Evolutionary conservation across 495 filamentous ascomycete species (phyloP).

Genomic region (Penicillium longicatenatum): DNA sequence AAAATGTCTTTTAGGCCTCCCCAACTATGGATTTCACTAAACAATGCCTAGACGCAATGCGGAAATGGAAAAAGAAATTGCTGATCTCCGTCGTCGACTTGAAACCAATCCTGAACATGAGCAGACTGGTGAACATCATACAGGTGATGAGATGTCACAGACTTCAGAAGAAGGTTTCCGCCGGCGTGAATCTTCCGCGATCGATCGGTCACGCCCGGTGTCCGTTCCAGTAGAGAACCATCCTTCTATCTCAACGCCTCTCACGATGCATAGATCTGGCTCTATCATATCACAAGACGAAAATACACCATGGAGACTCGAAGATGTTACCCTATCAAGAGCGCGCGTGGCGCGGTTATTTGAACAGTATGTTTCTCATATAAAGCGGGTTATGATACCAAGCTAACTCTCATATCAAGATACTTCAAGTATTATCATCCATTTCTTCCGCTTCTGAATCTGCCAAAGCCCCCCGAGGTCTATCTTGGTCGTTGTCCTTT

Average conservation of each 20-base stretch:
- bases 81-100: conserved; percentile 48
- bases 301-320: conserved; percentile 40
- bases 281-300: conserved; percentile 47
- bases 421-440: conserved; percentile 84
- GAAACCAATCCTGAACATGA: conserved; percentile 35
- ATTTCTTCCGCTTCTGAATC: conserved; percentile 80
- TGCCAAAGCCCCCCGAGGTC: conserved; percentile 68
- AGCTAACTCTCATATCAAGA: conserved; percentile 32
- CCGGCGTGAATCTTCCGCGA: conserved; percentile 33
- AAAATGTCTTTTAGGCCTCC: conserved; percentile 1
- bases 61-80: conserved; percentile 54
- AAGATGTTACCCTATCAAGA: conserved; percentile 45
- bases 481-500: conserved; percentile 75
- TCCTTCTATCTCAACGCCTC: conserved; percentile 39
- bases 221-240: conserved; percentile 42
- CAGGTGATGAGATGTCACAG: conserved; percentile 40
- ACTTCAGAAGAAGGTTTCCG: conserved; percentile 44
- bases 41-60: conserved; percentile 46
- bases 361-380: conserved; percentile 39
- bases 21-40: neutral
- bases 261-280: conserved; percentile 41
- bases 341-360: conserved; percentile 42
- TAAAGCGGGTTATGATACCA: neutral
- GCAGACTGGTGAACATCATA: conserved; percentile 29
- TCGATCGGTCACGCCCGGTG: conserved; percentile 35